Conservation (phyloP, 306 rosid species). For the Trifolium fragiferum region DNA sequence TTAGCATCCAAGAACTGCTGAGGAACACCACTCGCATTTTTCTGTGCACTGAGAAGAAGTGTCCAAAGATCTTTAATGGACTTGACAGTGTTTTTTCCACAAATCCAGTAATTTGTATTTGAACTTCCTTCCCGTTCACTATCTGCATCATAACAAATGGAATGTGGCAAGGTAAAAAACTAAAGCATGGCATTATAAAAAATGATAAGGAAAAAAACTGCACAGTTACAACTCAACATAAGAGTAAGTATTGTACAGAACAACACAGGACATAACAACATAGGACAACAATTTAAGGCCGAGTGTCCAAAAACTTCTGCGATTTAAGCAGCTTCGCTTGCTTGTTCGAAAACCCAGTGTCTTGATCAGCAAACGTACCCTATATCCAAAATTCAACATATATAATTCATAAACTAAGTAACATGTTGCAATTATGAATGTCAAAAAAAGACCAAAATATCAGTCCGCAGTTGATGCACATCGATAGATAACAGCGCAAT, state of each 20-base stretch:
- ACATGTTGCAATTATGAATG: neutral
- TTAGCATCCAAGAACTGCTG: conserved; percentile 97
- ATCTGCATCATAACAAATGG: conserved; percentile 51
- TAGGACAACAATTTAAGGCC: no score
- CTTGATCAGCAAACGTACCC: conserved; percentile 99
- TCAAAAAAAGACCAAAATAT: neutral
- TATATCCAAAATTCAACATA: conserved; percentile 40
- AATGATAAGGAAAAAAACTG: conserved; percentile 10
- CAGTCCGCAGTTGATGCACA: no score
- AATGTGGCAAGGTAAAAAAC: neutral
- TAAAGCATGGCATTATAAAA: neutral
- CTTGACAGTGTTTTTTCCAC: conserved; percentile 95
- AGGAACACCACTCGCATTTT: conserved; percentile 92
- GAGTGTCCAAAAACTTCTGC: no score
- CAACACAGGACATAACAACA: no score
- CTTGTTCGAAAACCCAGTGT: conserved; percentile 96
- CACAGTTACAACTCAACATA: neutral
- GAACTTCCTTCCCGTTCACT: conserved; percentile 50
- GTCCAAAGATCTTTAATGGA: conserved; percentile 97
- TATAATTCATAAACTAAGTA: conserved; percentile 9
- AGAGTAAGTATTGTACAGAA: no score
- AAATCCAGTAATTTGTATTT: conserved; percentile 93
- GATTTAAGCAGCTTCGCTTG: conserved; percentile 94
- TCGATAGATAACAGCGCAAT: neutral
- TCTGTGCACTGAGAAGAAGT: conserved; percentile 91